Evolutionary conservation across 2,329 filamentous ascomycete species (phyloP).

Genomic region (Karstenula rhodostoma): DNA sequence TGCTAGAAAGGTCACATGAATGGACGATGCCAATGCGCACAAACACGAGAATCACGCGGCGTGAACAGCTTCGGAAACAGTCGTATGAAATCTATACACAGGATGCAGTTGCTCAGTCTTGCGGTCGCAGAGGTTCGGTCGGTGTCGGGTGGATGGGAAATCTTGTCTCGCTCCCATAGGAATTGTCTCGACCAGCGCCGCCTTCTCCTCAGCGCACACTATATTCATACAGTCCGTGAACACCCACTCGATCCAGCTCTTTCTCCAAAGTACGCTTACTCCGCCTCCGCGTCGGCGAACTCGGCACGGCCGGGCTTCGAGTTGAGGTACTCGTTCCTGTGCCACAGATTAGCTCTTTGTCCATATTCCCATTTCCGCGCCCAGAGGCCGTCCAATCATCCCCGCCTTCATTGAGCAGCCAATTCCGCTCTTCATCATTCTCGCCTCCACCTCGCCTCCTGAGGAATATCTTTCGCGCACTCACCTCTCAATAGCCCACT

Average conservation of each 20-base stretch:
- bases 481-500: constrained; percentile 92
- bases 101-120: constrained; percentile 8
- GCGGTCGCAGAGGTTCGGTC: constrained; percentile 1
- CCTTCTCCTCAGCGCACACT: not conserved
- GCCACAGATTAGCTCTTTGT: constrained; percentile 13
- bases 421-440: not conserved
- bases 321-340: constrained; percentile 81
- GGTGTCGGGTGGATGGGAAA: not conserved
- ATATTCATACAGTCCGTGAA: constrained; percentile 16
- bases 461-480: constrained; percentile 40
- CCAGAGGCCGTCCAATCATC: not conserved
- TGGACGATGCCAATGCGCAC: not conserved
- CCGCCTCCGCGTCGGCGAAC: constrained; percentile 56
- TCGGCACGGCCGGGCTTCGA: constrained; percentile 75
- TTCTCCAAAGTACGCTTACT: not conserved
- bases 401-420: not conserved
- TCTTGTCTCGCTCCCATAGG: not conserved
- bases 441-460: not conserved
- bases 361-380: not conserved
- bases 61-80: not conserved
- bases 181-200: not conserved
- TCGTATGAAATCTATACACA: constrained; percentile 21
- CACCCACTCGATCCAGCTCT: constrained; percentile 1
- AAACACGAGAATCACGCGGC: not conserved
- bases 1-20: not conserved